Evolutionary conservation across 2,329 filamentous ascomycete species (phyloP), one percentile per base, ranked within the genome.

Genomic region (Verticillium longisporum): DNA sequence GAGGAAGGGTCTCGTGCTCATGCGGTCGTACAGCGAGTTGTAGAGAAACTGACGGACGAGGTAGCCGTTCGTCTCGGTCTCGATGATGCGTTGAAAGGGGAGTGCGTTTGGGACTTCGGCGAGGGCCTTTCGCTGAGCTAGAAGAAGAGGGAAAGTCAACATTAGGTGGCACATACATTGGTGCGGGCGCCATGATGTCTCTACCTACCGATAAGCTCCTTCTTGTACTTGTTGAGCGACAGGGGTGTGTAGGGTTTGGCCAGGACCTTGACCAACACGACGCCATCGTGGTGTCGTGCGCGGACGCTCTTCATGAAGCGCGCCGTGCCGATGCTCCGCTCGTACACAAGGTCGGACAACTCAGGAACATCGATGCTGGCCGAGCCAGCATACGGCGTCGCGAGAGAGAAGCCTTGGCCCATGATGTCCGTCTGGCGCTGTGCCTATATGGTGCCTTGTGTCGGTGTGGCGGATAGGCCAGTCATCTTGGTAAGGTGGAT

Each of bases 251-350:
- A 96, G 3, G 93, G 92, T 76, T 99, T 99, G 74, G 96, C 91
- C 61, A 97, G 89, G 34, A 97, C 89, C 77, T 98, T 98, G 71
- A 96, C 92, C 61, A 98, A 88, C 18, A 96, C 93, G 50, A 97
- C 82, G 60, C 95, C 94, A 79, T 97, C 90, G 69, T 90, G 89
- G 72, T 96, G 91, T 57, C 92, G 85, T 31, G 94, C 95, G 66
- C 94, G 87, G 66, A 98, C 93, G 65, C 91, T 95, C 76, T 98
- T 97, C 88, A 99, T 95, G 70, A 99, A 97, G 41, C 95, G 88
- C 31, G 92, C 92, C 66, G 90, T 92, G 56, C 94, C 94, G 70
- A 99, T 86, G 38, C 92, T 92, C 75, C 90, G 92, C 76, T 99
- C 95, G 77, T 97, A 97, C 41, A 89, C 87, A 62, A 98, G 80